Base-by-base conservation (phyloP, 2,329 filamentous ascomycete species). In the Calonectria henricotiae region DNA sequence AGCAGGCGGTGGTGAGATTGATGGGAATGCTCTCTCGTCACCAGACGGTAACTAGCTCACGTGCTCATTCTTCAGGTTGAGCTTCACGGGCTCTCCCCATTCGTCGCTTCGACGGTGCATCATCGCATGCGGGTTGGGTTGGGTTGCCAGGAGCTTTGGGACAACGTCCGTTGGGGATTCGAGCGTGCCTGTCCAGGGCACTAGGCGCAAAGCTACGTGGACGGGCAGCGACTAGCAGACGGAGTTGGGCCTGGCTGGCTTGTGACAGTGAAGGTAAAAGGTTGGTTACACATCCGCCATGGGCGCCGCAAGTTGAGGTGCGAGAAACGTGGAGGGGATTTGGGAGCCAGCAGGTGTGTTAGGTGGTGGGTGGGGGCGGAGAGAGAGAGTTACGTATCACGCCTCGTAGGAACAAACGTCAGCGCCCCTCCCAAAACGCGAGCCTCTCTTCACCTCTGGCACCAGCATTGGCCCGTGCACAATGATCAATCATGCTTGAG, bases 351-450 rank as follows among this genome's bases (percentile, higher is more conserved):
- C 9, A 37, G 25, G 35, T 35, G 51, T 32, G 51, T n/a, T 6
- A n/a, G 30, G 27, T 32, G 51, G 35, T 6, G 27, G 47, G 47
- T 17, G 8, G 47, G 13, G 25, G 27, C 2, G 27, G 47, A 11
- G 15, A 15, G 25, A 32, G 47, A 32, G 39, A 65, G 49, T 43
- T 71, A 72, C 71, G 66, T 70, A 70, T 61, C 61, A 12, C 63
- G 63, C 46, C 66, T 46, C 47, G 69, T 41, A 64, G 44, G 60
- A 74, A 74, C 71, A 76, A 76, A 77, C 75, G 75, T 77, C 75
- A 77, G 75, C 74, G 62, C 55, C 68, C 63, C 63, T 64, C 65
- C 60, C 44, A 63, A 63, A 58, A 61, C 37, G 23, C 60, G 69
- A 76, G 73, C 75, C 76, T 63, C 65, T 62, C 54, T 63, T 44